Percentiles rank a stretch among this genome's conserved stretches.
Evolutionary conservation across 2,329 filamentous ascomycete species (phyloP).

Genomic region (Dendryphion nanum): DNA sequence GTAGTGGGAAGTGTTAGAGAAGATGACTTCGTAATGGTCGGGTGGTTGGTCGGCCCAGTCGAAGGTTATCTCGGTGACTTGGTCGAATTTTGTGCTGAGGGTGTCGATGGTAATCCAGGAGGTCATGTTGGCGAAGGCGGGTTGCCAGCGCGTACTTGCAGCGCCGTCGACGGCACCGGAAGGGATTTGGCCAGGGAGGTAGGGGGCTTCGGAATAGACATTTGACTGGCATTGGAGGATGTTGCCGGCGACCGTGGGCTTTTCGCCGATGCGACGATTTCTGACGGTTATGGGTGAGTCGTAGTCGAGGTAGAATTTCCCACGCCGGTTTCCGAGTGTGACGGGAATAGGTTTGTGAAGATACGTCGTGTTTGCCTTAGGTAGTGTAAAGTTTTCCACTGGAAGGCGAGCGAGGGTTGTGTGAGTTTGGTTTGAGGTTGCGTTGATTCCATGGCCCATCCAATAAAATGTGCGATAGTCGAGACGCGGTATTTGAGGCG

Average conservation of each 20-base stretch:
- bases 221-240: conserved; percentile 62
- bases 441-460: conserved; percentile 63
- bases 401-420: conserved; percentile 59
- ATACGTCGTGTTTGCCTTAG: conserved; percentile 56
- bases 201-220: conserved; percentile 48
- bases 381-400: conserved; percentile 40
- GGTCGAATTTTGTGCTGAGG: conserved; percentile 37
- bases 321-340: conserved; percentile 48
- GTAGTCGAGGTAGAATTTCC: conserved; percentile 47
- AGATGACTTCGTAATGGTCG: conserved; percentile 51
- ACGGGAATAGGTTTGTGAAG: conserved; percentile 57
- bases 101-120: conserved; percentile 58
- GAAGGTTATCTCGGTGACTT: conserved; percentile 53
- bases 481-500: conserved; percentile 62
- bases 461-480: conserved; percentile 65
- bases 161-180: conserved; percentile 66
- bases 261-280: conserved; percentile 58
- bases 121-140: conserved; percentile 48
- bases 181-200: conserved; percentile 67
- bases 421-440: conserved; percentile 62
- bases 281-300: conserved; percentile 54
- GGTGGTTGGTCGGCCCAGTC: conserved; percentile 62
- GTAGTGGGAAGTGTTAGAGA: conserved; percentile 52
- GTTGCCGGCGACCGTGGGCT: conserved; percentile 58
- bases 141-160: conserved; percentile 66